phyloP scores from a whole-genome alignment of 441 rosid species.

The Breynia disticha region DNA sequence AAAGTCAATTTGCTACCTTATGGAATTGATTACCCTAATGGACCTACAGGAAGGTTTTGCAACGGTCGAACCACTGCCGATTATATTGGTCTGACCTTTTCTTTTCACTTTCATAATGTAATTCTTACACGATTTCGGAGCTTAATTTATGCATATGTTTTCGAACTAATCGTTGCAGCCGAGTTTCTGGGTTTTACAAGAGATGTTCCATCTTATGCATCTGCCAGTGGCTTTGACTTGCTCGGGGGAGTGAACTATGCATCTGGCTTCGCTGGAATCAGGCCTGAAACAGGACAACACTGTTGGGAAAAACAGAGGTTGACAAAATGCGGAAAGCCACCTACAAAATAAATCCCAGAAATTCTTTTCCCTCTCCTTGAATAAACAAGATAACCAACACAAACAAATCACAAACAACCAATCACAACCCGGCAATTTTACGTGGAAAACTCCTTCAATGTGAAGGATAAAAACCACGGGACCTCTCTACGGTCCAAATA shows the following conservation, averaged over 20 bases:
- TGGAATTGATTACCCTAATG: constrained; percentile 1
- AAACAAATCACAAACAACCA: no score
- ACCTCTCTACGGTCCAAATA: no score
- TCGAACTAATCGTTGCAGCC: constrained; percentile 32
- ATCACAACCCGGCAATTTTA: no score
- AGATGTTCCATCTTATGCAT: constrained; percentile 45
- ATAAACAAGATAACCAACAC: no score
- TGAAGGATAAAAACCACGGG: no score
- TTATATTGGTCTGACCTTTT: not conserved
- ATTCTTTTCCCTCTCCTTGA: no score
- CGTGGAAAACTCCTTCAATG: no score
- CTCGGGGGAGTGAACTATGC: constrained; percentile 78
- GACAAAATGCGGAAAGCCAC: no score
- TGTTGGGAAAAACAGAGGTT: no score
- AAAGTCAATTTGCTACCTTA: constrained; percentile 2
- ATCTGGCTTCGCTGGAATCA: constrained; percentile 30
- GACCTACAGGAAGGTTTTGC: constrained; percentile 3
- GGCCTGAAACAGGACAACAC: constrained; percentile 5
- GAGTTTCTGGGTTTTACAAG: constrained; percentile 57
- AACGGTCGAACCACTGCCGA: constrained; percentile 10
- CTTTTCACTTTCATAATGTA: not conserved
- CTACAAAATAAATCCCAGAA: no score
- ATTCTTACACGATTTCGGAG: not conserved
- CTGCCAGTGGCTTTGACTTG: constrained; percentile 50
- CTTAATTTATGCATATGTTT: not conserved